A percentile compares a stretch with the other conserved stretches of the same genome.
These are phyloP conservation scores for Sordariomycetes sp. DNA, from an alignment of 2,329 filamentous ascomycete species.

Conservation along the genomic window DNA sequence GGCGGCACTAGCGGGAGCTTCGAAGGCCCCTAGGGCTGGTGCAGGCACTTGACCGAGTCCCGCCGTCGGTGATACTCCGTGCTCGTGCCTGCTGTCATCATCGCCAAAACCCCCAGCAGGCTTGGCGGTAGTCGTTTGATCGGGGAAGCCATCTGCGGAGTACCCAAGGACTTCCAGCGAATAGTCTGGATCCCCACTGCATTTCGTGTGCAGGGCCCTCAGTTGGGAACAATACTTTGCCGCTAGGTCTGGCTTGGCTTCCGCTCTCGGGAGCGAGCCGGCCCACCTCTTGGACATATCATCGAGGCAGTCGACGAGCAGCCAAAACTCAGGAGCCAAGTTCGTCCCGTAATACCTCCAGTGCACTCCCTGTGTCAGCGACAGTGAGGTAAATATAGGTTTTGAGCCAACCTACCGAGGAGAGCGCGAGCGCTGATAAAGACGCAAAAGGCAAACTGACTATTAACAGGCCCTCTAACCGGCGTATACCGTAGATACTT, in stretches of 20 bases:
- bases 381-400: neutral
- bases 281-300: constrained; percentile 16
- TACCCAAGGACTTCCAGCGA: constrained; percentile 10
- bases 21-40: neutral
- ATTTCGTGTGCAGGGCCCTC: constrained; percentile 7
- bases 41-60: neutral
- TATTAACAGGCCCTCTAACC: constrained; percentile 12
- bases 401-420: constrained; percentile 14
- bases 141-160: constrained; percentile 4
- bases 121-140: neutral
- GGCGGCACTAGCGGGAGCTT: neutral
- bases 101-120: neutral
- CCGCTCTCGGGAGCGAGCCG: constrained; percentile 7
- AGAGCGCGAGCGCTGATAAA: constrained; percentile 30
- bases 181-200: constrained; percentile 6
- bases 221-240: constrained; percentile 11
- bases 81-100: neutral
- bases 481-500: constrained; percentile 28
- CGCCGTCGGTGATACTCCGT: neutral
- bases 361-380: constrained; percentile 11
- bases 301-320: constrained; percentile 14
- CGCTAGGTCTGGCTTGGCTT: constrained; percentile 7
- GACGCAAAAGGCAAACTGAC: constrained; percentile 30
- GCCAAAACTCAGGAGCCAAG: constrained; percentile 13
- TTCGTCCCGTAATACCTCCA: constrained; percentile 13